A percentile compares a stretch with the other conserved stretches of the same genome.
Evolutionary conservation across 2,329 filamentous ascomycete genomes (phyloP).

Genomic region (Fusarium chlamydosporum): DNA sequence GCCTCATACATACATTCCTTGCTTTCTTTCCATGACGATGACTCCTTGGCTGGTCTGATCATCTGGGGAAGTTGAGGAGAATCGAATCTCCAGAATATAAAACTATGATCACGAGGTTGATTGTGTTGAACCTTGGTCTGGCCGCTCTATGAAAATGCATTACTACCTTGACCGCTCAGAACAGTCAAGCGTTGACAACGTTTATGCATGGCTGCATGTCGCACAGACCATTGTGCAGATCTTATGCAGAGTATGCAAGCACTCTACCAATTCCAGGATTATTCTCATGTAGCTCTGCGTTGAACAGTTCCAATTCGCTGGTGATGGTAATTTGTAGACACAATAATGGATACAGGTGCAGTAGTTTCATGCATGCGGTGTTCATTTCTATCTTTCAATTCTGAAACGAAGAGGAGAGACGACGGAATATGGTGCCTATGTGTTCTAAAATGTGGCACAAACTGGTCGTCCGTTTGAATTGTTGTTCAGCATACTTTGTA

Average conservation of each 20-base stretch:
- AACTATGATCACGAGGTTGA: slow-evolving; percentile 5
- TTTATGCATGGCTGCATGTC: slow-evolving; percentile 1
- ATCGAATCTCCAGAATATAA: background rate
- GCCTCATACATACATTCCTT: slow-evolving; percentile 4
- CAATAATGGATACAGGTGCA: slow-evolving; percentile 8
- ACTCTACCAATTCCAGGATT: slow-evolving; percentile 13
- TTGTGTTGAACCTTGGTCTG: background rate
- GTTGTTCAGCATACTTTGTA: too few relatives aligned
- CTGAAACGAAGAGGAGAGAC: too few relatives aligned
- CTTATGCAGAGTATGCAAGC: slow-evolving; percentile 15
- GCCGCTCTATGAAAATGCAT: background rate
- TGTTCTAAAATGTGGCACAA: too few relatives aligned
- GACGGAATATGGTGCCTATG: too few relatives aligned
- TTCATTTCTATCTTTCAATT: background rate
- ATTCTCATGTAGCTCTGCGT: background rate
- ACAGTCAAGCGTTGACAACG: background rate
- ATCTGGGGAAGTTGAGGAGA: background rate
- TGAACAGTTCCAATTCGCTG: background rate
- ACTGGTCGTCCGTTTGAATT: too few relatives aligned
- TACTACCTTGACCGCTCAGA: slow-evolving; percentile 6
- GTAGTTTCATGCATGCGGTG: background rate
- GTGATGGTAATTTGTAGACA: too few relatives aligned
- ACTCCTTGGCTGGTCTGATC: background rate
- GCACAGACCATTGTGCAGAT: slow-evolving; percentile 7
- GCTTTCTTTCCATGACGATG: background rate